These are phyloP conservation scores for Pelargonium citronellum DNA, from an alignment of 441 rosid genomes.

Conservation along the genomic window DNA sequence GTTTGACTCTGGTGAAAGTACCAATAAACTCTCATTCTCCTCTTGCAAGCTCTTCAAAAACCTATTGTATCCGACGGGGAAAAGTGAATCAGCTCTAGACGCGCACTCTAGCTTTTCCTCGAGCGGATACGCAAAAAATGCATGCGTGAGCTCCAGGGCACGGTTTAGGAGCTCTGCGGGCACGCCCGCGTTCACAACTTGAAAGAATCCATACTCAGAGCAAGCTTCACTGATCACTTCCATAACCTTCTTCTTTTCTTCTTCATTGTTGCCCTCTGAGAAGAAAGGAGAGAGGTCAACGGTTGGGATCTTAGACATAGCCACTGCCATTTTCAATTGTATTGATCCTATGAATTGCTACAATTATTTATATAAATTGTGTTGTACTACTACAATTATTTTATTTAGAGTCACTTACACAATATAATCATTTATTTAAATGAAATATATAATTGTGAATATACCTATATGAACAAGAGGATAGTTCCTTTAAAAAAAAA, in stretches of 20 bases:
- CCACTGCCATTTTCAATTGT: not conserved
- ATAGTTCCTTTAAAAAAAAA: no score
- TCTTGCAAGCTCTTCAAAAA: constrained; percentile 34
- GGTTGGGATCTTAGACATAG: not conserved
- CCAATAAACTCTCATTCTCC: constrained; percentile 36
- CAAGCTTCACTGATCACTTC: not conserved
- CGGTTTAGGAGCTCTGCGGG: not conserved
- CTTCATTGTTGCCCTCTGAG: not conserved
- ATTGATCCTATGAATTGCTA: no score
- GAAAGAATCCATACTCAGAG: not conserved
- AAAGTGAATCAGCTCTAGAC: constrained; percentile 25
- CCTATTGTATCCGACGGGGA: constrained; percentile 38
- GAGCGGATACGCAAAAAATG: not conserved
- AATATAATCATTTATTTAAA: no score
- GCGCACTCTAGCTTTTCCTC: constrained; percentile 29
- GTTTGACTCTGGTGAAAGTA: constrained; percentile 35
- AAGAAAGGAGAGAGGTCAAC: constrained; percentile 2
- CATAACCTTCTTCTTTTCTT: not conserved
- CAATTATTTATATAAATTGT: no score
- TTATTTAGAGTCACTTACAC: no score
- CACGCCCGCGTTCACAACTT: not conserved
- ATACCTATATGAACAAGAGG: rapidly evolving
- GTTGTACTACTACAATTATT: no score
- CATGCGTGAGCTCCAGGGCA: not conserved
- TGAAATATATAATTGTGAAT: no score